Conservation (phyloP, 2,329 filamentous ascomycete species). For the Colletotrichum eleusines region DNA sequence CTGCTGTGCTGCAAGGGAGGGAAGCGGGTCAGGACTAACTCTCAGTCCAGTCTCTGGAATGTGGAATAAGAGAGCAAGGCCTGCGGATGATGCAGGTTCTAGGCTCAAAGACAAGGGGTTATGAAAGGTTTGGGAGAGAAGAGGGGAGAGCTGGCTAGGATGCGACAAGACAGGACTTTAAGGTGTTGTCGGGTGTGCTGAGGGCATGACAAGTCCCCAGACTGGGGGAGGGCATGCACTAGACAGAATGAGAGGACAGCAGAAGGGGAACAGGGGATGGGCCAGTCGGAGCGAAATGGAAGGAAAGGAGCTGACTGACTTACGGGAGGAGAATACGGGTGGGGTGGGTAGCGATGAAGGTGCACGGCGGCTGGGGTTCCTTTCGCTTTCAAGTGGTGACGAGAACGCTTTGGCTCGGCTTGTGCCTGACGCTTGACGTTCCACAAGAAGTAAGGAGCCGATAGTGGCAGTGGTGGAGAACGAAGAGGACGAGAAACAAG, state of each 20-base stretch:
- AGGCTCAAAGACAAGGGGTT: constrained; percentile 16
- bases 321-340: constrained; percentile 17
- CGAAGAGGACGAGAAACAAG: not conserved
- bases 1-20: constrained; percentile 21
- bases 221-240: constrained; percentile 23
- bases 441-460: constrained; percentile 14
- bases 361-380: constrained; percentile 28
- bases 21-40: not conserved
- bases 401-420: constrained; percentile 30
- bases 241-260: not conserved
- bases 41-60: not conserved
- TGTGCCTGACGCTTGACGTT: constrained; percentile 25
- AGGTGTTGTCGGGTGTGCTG: constrained; percentile 19
- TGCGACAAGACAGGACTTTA: constrained; percentile 32
- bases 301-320: constrained; percentile 27
- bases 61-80: not conserved
- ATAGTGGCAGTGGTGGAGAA: not conserved
- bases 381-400: constrained; percentile 21
- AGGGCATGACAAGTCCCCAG: constrained; percentile 20
- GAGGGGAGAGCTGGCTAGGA: constrained; percentile 27
- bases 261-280: constrained; percentile 5
- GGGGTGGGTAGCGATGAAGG: constrained; percentile 23
- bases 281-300: constrained; percentile 13
- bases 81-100: not conserved
- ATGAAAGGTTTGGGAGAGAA: constrained; percentile 11